phyloP scores from a whole-genome alignment of 345 rosid genomes.

The Cardamine chenopodiifolia region DNA sequence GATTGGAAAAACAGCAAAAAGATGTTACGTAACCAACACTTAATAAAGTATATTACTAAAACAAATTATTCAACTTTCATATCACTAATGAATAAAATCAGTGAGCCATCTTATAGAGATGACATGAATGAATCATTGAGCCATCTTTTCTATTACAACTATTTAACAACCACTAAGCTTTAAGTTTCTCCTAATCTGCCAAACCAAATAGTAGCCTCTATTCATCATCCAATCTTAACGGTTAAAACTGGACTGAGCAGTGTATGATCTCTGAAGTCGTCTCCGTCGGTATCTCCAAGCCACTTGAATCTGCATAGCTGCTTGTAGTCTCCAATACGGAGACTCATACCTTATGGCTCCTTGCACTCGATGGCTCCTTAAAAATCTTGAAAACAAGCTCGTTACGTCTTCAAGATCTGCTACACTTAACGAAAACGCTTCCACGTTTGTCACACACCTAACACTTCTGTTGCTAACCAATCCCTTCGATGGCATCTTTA shows the following conservation, averaged over 20 bases:
- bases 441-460: constrained; percentile 71
- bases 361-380: constrained; percentile 48
- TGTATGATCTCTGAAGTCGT: constrained; percentile 45
- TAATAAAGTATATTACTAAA: not conserved
- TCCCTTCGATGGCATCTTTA: constrained; percentile 52
- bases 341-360: constrained; percentile 91
- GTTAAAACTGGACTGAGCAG: constrained; percentile 18
- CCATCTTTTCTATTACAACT: not conserved
- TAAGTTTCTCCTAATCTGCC: not conserved
- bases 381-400: constrained; percentile 60
- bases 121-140: not conserved
- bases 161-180: not conserved
- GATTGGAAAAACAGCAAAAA: not conserved
- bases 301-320: constrained; percentile 71
- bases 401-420: constrained; percentile 88
- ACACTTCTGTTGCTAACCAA: constrained; percentile 60
- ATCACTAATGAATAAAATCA: not conserved
- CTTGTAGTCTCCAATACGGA: constrained; percentile 74
- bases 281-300: constrained; percentile 86
- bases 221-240: constrained; percentile 3
- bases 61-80: not conserved
- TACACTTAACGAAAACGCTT: constrained; percentile 80
- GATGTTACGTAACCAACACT: not conserved
- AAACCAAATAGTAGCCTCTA: not conserved
- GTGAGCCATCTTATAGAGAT: not conserved